phyloP scores from a whole-genome alignment of 805 yeast genomes.

The Myxozyma sirexii region DNA sequence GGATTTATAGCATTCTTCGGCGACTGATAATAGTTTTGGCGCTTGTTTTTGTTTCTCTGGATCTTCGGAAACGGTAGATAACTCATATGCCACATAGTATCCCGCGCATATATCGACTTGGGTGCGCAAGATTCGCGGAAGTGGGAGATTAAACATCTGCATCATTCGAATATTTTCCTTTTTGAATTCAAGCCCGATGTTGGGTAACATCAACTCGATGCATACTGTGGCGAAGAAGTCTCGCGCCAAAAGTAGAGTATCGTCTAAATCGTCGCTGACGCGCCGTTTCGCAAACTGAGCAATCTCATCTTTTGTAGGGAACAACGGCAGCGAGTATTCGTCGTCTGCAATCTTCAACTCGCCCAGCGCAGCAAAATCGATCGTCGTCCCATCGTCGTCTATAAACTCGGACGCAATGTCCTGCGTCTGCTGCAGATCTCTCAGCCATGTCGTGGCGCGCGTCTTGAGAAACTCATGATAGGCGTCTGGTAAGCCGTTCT shows the following conservation, averaged over 20 bases:
- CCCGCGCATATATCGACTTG: constrained; percentile 29
- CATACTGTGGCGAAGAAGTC: constrained; percentile 26
- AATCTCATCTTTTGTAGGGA: constrained; percentile 15
- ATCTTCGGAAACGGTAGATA: constrained; percentile 1
- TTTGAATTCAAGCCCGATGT: constrained; percentile 15
- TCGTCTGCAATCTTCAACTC: background rate
- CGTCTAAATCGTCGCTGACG: constrained; percentile 16
- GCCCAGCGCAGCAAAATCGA: background rate
- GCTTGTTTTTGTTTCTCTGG: constrained; percentile 50
- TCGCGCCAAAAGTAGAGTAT: constrained; percentile 19
- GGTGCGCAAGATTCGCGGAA: constrained; percentile 27
- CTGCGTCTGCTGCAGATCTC: constrained; percentile 2
- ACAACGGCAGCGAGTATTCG: constrained; percentile 11
- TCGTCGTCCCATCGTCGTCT: background rate
- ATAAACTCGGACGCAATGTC: background rate
- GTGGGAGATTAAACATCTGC: constrained; percentile 2
- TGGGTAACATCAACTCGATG: constrained; percentile 8
- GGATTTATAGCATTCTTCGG: constrained; percentile 11
- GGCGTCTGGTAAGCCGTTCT: constrained; percentile 34
- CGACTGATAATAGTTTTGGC: constrained; percentile 40
- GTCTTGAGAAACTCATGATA: constrained; percentile 9
- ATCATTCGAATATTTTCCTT: constrained; percentile 19
- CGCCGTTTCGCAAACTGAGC: constrained; percentile 4
- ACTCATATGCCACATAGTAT: constrained; percentile 25
- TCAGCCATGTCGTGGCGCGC: constrained; percentile 2